Base-by-base conservation (phyloP, 164 flowering plant species). In the Nelumbo lutea region DNA sequence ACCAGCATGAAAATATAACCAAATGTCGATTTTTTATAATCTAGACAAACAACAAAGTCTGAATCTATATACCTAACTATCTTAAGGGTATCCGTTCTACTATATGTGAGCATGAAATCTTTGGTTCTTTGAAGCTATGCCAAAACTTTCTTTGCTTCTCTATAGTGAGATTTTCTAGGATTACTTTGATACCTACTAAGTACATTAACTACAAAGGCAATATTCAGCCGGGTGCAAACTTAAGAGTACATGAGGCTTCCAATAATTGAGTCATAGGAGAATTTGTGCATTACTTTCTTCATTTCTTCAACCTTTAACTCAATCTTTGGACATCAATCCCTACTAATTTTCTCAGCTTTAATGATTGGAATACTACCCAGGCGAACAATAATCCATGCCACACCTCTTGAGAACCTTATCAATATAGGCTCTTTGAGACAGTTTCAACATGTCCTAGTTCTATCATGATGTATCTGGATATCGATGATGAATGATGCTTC, bases 361-460 rank as follows among this genome's bases (percentile, higher is more conserved):
- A 11, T n/a, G 1, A 55, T 13, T 10, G 58, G 58, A 55, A 14
- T 27, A 10, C 4, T n/a, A n/a, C 13, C 58, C n/a, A 7, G 58
- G 4, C n/a, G 58, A 55, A 13, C 58, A 55, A 1, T 55, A 11
- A 3, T 1, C 5, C 58, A 55, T 55, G 11, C 58, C 15, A 55
- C 11, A 55, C n/a, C 58, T 55, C 61, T 67, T 61, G 53, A 67
- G 42, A 11, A 53, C 15, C 38, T 9, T 56, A 2, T 56, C 40
- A 27, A 53, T 55, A 55, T 56, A 67, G 5, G 4, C 60, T 67
- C 55, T 67, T 39, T 67, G 61, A 67, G 60, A 67, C 69, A 67
- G 55, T 9, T 47, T 48, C 42, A 67, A 67, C n/a, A 67, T 48
- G 53, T 61, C 48, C 6, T 46, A 6, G 48, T 3, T 46, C 48